These are phyloP conservation scores for Austroboletus niveus DNA, from an alignment of 1,284 basidiomycete species.

Conservation along the genomic window DNA sequence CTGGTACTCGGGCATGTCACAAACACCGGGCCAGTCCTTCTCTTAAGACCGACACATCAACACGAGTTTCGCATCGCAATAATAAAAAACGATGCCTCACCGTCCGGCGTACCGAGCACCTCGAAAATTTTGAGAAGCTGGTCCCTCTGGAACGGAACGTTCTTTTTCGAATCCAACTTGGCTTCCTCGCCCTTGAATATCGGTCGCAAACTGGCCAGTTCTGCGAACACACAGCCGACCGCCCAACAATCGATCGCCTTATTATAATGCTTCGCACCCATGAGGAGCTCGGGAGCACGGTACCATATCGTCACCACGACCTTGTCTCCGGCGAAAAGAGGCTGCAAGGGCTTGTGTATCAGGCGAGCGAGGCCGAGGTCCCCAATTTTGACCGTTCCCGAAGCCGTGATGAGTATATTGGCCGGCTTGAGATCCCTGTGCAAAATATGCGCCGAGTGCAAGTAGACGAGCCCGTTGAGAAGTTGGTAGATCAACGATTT, in stretches of 20 bases:
- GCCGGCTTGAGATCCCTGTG: slow-evolving; percentile 98
- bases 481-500: slow-evolving; percentile 96
- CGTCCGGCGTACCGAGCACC: slow-evolving; percentile 86
- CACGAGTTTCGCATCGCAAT: not conserved
- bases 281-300: slow-evolving; percentile 89
- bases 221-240: slow-evolving; percentile 95
- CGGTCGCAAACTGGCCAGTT: slow-evolving; percentile 88
- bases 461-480: slow-evolving; percentile 92
- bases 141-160: slow-evolving; percentile 92
- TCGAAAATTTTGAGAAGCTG: slow-evolving; percentile 96
- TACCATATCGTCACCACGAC: slow-evolving; percentile 99
- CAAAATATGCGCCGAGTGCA: slow-evolving; percentile 93
- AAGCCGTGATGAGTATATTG: slow-evolving; percentile 92
- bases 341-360: slow-evolving; percentile 82
- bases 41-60: slow-evolving; percentile 40
- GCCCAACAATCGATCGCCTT: slow-evolving; percentile 96
- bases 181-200: slow-evolving; percentile 99
- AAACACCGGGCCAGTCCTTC: slow-evolving; percentile 86
- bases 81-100: slow-evolving; percentile 40
- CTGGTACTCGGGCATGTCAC: slow-evolving; percentile 84
- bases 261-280: slow-evolving; percentile 96
- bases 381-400: slow-evolving; percentile 95
- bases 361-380: slow-evolving; percentile 94
- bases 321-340: slow-evolving; percentile 88
- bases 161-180: slow-evolving; percentile 91